Percentiles rank a stretch among this genome's conserved stretches.
Conservation (phyloP, 768 basidiomycete genomes). For the Pleurotus giganteus region DNA sequence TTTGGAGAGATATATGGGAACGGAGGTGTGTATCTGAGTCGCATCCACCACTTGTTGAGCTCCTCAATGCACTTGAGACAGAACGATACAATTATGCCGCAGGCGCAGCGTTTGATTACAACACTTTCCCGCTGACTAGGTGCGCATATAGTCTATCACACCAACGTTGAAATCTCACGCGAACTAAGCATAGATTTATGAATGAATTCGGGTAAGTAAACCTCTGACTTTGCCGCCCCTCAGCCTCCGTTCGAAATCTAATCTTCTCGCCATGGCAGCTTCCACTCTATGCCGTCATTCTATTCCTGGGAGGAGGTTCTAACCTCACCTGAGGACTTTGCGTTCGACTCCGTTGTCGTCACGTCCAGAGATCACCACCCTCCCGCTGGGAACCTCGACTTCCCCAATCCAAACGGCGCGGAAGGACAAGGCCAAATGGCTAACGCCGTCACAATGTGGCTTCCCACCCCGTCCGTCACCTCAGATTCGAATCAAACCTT, state of each 20-base stretch:
- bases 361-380: constrained; percentile 56
- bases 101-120: constrained; percentile 49
- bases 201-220: constrained; percentile 63
- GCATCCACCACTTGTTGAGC: not conserved
- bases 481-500: constrained; percentile 54
- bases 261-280: constrained; percentile 31
- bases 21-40: constrained; percentile 30
- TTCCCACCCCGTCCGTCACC: constrained; percentile 49
- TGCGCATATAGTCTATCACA: constrained; percentile 8
- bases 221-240: too few species aligned
- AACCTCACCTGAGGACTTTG: constrained; percentile 45
- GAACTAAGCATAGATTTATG: constrained; percentile 38
- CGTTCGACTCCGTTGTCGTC: constrained; percentile 57
- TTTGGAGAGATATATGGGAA: constrained; percentile 56
- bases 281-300: constrained; percentile 64
- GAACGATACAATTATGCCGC: constrained; percentile 60
- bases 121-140: constrained; percentile 49
- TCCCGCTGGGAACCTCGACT: constrained; percentile 47
- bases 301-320: constrained; percentile 61
- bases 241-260: too few species aligned
- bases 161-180: constrained; percentile 7
- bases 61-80: constrained; percentile 14
- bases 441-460: constrained; percentile 49
- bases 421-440: constrained; percentile 56
- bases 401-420: constrained; percentile 54